Percentiles rank a stretch among this genome's conserved stretches.
These are phyloP conservation scores for Penicillium sp. DNA, from an alignment of 2,329 filamentous ascomycete genomes.

Conservation along the genomic window DNA sequence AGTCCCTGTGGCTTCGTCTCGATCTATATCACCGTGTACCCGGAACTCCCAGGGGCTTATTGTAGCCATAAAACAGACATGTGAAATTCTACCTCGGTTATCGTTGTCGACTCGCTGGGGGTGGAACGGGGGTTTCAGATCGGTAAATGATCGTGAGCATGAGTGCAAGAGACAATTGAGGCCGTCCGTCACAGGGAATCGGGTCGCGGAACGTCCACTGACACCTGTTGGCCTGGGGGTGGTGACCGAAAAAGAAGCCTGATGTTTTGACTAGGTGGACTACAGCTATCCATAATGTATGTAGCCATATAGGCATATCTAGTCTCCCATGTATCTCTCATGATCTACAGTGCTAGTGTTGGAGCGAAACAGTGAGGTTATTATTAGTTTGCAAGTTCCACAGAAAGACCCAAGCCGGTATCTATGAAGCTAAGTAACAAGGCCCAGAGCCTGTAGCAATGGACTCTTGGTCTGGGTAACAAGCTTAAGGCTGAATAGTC, in stretches of 20 bases:
- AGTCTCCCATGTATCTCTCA: no score
- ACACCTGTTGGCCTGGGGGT: background rate
- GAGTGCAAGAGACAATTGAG: background rate
- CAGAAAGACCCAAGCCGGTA: background rate
- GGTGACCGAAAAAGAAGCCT: background rate
- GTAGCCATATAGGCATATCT: no score
- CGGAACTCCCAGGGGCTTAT: rapidly evolving
- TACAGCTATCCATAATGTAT: background rate
- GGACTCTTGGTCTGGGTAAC: background rate
- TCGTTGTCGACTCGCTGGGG: background rate
- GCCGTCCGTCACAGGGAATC: background rate
- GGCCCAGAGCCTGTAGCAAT: background rate
- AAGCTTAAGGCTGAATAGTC: background rate
- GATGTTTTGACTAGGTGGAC: background rate
- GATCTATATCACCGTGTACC: background rate
- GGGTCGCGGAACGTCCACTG: no score
- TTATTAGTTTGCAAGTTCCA: background rate
- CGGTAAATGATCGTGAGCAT: background rate
- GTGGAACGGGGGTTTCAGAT: background rate
- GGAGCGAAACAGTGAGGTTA: background rate
- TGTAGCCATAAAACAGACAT: background rate
- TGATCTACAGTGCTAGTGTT: background rate
- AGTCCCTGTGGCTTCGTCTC: no score
- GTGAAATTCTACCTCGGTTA: background rate
- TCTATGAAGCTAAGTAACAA: background rate